These are phyloP conservation scores for Stachybotrys echinatus DNA, from an alignment of 2,329 filamentous ascomycete genomes.

Conservation along the genomic window DNA sequence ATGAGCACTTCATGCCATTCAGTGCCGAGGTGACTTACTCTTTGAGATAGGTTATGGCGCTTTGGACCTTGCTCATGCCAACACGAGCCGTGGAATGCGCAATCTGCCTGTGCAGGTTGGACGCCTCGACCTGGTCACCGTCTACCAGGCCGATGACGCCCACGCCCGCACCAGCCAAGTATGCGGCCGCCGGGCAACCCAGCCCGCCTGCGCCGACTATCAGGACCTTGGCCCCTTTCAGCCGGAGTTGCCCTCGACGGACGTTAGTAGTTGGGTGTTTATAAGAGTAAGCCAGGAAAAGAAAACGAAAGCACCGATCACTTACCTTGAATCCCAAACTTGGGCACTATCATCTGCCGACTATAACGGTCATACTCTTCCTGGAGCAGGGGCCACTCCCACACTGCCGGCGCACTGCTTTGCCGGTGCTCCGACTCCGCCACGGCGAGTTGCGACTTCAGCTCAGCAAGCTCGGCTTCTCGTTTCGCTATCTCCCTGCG, in stretches of 20 bases:
- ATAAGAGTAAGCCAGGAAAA: background rate
- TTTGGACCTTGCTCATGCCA: conserved; percentile 75
- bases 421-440: conserved; percentile 25
- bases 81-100: conserved; percentile 68
- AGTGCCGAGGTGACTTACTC: conserved; percentile 31
- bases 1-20: no score
- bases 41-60: conserved; percentile 56
- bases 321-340: conserved; percentile 68
- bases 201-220: conserved; percentile 85
- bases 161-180: conserved; percentile 84
- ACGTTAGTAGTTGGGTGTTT: no score
- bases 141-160: conserved; percentile 81
- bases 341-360: conserved; percentile 82
- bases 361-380: conserved; percentile 85
- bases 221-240: conserved; percentile 67
- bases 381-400: conserved; percentile 62
- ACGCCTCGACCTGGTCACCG: conserved; percentile 79
- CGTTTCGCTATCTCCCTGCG: conserved; percentile 39
- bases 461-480: conserved; percentile 40
- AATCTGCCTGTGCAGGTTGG: conserved; percentile 90
- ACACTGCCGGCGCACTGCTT: conserved; percentile 10
- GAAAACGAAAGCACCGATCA: background rate
- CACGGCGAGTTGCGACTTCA: conserved; percentile 39
- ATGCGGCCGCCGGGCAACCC: conserved; percentile 88
- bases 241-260: conserved; percentile 62